Evolutionary conservation across 768 basidiomycete species (phyloP), one percentile per base, ranked within the genome.

Genomic region (Auricularia auricula-judae): DNA sequence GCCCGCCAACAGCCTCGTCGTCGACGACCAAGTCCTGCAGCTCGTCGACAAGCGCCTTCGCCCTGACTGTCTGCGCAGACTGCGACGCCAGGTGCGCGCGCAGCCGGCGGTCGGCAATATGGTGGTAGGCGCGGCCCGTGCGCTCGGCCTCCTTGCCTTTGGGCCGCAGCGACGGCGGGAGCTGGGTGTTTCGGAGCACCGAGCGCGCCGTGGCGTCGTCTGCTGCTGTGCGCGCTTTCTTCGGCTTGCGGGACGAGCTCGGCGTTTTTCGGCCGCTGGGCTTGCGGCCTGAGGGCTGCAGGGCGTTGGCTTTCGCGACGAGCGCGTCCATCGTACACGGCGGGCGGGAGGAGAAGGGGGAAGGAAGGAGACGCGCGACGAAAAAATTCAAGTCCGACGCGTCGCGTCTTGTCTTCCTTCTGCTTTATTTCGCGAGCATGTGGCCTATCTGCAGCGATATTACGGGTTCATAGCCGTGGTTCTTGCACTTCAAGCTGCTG

Each of bases 91-190:
- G 77, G 67, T 87, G 81, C 3, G 84, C 77, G n/a, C 89, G 82
- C 1, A 95, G 80, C 70, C 88, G 91, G 74, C 84, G 84, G 74
- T 91, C 87, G 4, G 81, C 79, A 29, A 94, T 85, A 68, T 89
- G 86, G 1, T 74, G 73, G 70, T 87, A 81, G 1, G 65, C 56
- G 11, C 63, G 58, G 76, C 82, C 1, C 77, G 76, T 59, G 33
- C 56, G 56, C 14, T 59, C 56, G 1, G 80, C 73, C 66, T 79
- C 77, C 58, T 79, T 63, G 5, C 62, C 63, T 0, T 69, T 70
- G 33, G 67, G 80, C 0, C 81, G 83, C 18, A 92, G 81, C 0
- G 91, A 91, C 70, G 83, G 83, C 0, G 91, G 90, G 2, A 89
- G 70, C 10, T 82, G 72, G 0, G 91, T 88, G 64, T 79, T 78